Conservation (phyloP, 768 basidiomycete genomes). For the Panaeolus papilionaceus region DNA sequence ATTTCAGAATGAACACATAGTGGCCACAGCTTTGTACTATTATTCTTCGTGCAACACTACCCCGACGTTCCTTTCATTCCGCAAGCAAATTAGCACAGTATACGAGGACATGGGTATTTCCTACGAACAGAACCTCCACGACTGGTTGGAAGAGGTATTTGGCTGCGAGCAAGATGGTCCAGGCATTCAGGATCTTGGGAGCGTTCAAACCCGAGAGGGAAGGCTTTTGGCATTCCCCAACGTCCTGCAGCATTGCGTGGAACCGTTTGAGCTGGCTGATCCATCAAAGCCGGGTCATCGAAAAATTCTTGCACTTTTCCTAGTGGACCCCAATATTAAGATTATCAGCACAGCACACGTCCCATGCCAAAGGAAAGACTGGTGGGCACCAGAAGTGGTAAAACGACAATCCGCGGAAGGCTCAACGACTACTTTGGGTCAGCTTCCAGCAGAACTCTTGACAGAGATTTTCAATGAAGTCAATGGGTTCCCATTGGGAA, state of each 20-base stretch:
- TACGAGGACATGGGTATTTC: conserved; percentile 17
- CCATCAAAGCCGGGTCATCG: conserved; percentile 45
- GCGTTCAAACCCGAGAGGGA: conserved; percentile 39
- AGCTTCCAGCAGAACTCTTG: conserved; percentile 23
- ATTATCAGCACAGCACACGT: conserved; percentile 37
- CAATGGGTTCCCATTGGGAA: conserved; percentile 31
- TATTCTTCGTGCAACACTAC: conserved; percentile 34
- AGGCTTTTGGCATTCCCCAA: conserved; percentile 48
- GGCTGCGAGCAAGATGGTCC: conserved; percentile 32
- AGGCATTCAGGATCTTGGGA: conserved; percentile 37
- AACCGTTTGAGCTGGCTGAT: conserved; percentile 43
- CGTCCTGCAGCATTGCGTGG: conserved; percentile 46
- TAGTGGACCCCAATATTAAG: conserved; percentile 41
- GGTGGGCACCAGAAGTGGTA: conserved; percentile 28
- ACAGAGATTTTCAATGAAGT: conserved; percentile 24
- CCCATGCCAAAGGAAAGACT: conserved; percentile 38
- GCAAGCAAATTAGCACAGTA: conserved; percentile 22
- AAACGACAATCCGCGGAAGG: not conserved
- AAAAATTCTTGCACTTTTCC: conserved; percentile 50
- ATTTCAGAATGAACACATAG: conserved; percentile 38
- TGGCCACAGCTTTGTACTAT: conserved; percentile 36
- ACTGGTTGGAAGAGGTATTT: conserved; percentile 36
- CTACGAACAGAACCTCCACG: conserved; percentile 33
- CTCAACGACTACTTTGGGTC: conserved; percentile 1
- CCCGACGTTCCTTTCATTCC: conserved; percentile 29